phyloP scores from a whole-genome alignment of 129 eudicot species.

The Flaveria bidentis region DNA sequence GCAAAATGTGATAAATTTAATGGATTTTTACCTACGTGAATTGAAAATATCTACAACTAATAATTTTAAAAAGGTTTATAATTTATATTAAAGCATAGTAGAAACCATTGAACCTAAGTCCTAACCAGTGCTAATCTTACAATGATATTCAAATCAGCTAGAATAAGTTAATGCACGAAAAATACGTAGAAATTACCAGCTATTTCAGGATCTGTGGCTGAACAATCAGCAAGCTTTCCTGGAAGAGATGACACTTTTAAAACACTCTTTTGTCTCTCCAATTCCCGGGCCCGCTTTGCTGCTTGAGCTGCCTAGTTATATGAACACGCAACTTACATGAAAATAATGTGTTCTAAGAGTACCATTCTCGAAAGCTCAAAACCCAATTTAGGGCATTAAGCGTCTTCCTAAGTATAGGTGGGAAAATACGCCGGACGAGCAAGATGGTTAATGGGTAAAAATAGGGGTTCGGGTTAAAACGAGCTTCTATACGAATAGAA shows the following conservation, averaged over 20 bases:
- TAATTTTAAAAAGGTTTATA: not conserved
- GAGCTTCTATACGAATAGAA: not conserved
- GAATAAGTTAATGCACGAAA: not conserved
- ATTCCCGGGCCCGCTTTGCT: conserved; percentile 92
- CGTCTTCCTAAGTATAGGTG: not conserved
- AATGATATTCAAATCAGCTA: not conserved
- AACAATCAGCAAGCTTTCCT: conserved; percentile 99
- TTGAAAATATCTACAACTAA: not conserved
- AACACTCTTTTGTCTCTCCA: conserved; percentile 89
- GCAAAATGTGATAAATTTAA: conserved; percentile 23
- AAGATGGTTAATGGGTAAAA: not conserved
- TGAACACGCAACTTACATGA: not conserved
- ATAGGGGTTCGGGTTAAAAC: not conserved
- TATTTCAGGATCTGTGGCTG: conserved; percentile 89
- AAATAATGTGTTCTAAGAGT: not conserved
- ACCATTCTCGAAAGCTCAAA: not conserved
- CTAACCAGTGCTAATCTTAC: not conserved
- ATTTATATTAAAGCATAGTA: not conserved
- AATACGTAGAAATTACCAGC: conserved; percentile 50
- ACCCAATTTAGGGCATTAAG: not conserved
- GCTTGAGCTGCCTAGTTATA: conserved; percentile 83
- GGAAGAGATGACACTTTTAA: conserved; percentile 88
- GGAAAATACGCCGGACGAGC: not conserved
- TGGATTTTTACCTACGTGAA: not conserved
- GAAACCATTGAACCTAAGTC: not conserved